Percentiles rank a stretch among this genome's conserved stretches.
Conservation (phyloP, 768 basidiomycete genomes). For the Amanita molliuscula region DNA sequence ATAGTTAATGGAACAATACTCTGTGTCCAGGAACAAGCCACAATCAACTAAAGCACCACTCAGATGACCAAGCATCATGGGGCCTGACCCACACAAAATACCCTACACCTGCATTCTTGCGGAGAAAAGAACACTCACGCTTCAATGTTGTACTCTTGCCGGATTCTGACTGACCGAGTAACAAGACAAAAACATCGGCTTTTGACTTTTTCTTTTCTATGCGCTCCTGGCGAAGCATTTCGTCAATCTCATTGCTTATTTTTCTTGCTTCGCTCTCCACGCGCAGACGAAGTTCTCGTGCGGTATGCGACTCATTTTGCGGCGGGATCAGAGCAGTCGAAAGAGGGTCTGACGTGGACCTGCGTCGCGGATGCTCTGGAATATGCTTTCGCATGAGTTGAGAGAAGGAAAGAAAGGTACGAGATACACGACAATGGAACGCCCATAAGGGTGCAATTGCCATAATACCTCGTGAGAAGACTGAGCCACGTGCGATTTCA, state of each 20-base stretch:
- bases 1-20: not conserved
- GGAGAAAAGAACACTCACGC: constrained; percentile 44
- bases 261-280: constrained; percentile 65
- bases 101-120: not conserved
- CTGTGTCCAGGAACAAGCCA: not conserved
- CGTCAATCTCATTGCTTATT: constrained; percentile 70
- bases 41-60: not conserved
- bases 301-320: constrained; percentile 54
- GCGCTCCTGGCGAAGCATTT: constrained; percentile 59
- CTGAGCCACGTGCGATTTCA: constrained; percentile 3
- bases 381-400: constrained; percentile 29
- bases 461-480: constrained; percentile 3
- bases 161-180: constrained; percentile 84
- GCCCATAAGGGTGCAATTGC: constrained; percentile 4
- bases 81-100: no score
- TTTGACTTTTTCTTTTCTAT: constrained; percentile 48
- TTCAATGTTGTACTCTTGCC: constrained; percentile 85
- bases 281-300: constrained; percentile 54
- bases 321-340: constrained; percentile 60
- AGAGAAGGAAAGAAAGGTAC: constrained; percentile 14
- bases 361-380: constrained; percentile 22
- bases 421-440: constrained; percentile 12
- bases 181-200: constrained; percentile 63
- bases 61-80: no score
- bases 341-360: constrained; percentile 60